phyloP scores from a whole-genome alignment of 1,284 basidiomycete genomes.

The Inonotus obliquus region DNA sequence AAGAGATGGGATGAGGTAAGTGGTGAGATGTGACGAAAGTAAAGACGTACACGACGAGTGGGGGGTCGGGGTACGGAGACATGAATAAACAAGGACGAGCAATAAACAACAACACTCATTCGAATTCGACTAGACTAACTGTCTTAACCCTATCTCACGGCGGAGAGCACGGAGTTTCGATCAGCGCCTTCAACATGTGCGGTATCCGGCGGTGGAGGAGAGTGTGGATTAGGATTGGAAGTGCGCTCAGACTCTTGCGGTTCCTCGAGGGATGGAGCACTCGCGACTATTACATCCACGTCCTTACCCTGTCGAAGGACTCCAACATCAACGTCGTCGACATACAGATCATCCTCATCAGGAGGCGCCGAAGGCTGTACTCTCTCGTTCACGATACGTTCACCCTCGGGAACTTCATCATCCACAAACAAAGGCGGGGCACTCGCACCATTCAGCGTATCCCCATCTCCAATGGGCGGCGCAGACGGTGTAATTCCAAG shows the following conservation, averaged over 20 bases:
- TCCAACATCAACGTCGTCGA: neutral
- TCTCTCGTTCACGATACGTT: neutral
- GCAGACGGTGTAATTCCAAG: conserved; percentile 32
- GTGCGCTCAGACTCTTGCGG: neutral
- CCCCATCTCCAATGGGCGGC: conserved; percentile 37
- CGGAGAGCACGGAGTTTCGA: neutral
- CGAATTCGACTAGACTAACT: neutral
- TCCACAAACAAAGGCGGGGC: conserved; percentile 33
- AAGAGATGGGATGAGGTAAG: no score
- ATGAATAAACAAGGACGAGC: no score
- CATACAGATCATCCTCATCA: neutral
- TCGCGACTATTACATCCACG: neutral
- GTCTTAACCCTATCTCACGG: neutral
- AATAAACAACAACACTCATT: no score
- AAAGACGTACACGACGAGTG: no score
- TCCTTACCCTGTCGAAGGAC: neutral
- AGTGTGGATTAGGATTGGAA: neutral
- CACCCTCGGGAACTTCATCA: conserved; percentile 22
- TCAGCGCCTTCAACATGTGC: neutral
- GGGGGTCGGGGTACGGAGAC: no score
- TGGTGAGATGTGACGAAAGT: no score
- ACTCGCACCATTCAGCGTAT: conserved; percentile 26
- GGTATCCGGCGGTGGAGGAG: neutral
- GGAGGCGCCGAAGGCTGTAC: neutral
- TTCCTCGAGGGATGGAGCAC: neutral